A percentile compares a stretch with the other conserved stretches of the same genome.
These are phyloP conservation scores for Aspergillus nidulans DNA, from an alignment of 495 filamentous ascomycete genomes.

Conservation along the genomic window DNA sequence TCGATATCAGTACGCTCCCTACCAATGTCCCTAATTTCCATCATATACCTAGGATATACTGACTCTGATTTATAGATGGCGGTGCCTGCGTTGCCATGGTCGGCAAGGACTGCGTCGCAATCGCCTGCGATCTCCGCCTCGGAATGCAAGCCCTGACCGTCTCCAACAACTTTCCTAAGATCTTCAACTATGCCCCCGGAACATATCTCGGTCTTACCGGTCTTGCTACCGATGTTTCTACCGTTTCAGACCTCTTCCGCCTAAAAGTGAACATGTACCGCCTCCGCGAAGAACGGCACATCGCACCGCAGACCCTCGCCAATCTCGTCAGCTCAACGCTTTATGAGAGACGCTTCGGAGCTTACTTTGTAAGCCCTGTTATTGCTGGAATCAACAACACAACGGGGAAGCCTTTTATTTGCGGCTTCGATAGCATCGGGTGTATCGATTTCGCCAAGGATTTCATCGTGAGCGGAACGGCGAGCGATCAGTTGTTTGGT, in stretches of 20 bases:
- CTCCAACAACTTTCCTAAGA: slow-evolving; percentile 99
- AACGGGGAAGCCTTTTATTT: slow-evolving; percentile 91
- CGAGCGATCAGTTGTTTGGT: slow-evolving; percentile 94
- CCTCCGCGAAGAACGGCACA: slow-evolving; percentile 92
- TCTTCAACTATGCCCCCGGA: slow-evolving; percentile 90
- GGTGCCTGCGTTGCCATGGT: slow-evolving; percentile 97
- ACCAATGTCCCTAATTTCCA: neutral
- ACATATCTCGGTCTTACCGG: slow-evolving; percentile 96
- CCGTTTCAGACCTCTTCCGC: slow-evolving; percentile 94
- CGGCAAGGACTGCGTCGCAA: slow-evolving; percentile 98
- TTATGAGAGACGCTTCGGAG: slow-evolving; percentile 94
- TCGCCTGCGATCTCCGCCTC: slow-evolving; percentile 97
- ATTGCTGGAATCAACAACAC: slow-evolving; percentile 91
- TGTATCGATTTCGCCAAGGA: slow-evolving; percentile 99
- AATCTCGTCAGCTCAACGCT: slow-evolving; percentile 86
- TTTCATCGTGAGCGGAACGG: slow-evolving; percentile 96
- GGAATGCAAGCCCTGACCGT: slow-evolving; percentile 95
- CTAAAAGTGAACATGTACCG: slow-evolving; percentile 99
- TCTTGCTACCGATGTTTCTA: slow-evolving; percentile 90
- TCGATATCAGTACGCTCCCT: slow-evolving; percentile 74
- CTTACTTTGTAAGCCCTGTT: slow-evolving; percentile 92
- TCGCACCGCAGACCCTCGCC: slow-evolving; percentile 89
- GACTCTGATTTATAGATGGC: slow-evolving; percentile 60
- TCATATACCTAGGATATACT: slow-evolving; percentile 17
- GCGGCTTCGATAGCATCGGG: slow-evolving; percentile 98